Conservation (phyloP, 1,284 basidiomycete species). For the Cystobasidium pallidum region DNA sequence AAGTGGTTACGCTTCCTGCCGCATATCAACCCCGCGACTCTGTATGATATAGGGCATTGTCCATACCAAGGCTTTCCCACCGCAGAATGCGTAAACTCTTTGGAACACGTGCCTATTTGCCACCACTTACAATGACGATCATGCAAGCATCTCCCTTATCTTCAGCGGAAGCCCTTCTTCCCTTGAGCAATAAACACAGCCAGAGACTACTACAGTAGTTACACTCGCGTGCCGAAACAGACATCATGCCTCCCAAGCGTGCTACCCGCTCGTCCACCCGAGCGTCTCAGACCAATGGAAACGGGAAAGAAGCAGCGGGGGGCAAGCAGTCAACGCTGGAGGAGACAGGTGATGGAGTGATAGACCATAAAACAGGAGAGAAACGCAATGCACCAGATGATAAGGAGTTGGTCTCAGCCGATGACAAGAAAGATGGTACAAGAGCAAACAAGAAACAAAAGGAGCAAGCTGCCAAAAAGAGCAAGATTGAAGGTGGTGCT, state of each 20-base stretch:
- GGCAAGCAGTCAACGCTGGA: not conserved
- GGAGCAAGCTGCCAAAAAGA: constrained; percentile 29
- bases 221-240: too few relatives aligned
- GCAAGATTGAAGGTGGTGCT: constrained; percentile 28
- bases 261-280: not conserved
- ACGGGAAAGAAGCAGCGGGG: not conserved
- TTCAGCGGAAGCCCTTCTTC: too few relatives aligned
- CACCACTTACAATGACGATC: too few relatives aligned
- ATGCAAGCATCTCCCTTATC: too few relatives aligned
- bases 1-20: too few relatives aligned
- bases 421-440: constrained; percentile 29
- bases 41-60: too few relatives aligned
- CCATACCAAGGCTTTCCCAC: too few relatives aligned
- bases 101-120: too few relatives aligned
- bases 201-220: too few relatives aligned
- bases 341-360: constrained; percentile 4
- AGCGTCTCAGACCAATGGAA: constrained; percentile 5
- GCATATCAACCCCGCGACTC: too few relatives aligned
- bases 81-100: too few relatives aligned
- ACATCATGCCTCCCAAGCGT: constrained; percentile 7
- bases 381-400: constrained; percentile 15
- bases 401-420: not conserved
- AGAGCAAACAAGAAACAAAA: constrained; percentile 34
- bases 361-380: constrained; percentile 15
- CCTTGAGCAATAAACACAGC: too few relatives aligned